A percentile compares a stretch with the other conserved stretches of the same genome.
phyloP scores from a whole-genome alignment of 1,284 basidiomycete genomes.

The Peniophora sp. region DNA sequence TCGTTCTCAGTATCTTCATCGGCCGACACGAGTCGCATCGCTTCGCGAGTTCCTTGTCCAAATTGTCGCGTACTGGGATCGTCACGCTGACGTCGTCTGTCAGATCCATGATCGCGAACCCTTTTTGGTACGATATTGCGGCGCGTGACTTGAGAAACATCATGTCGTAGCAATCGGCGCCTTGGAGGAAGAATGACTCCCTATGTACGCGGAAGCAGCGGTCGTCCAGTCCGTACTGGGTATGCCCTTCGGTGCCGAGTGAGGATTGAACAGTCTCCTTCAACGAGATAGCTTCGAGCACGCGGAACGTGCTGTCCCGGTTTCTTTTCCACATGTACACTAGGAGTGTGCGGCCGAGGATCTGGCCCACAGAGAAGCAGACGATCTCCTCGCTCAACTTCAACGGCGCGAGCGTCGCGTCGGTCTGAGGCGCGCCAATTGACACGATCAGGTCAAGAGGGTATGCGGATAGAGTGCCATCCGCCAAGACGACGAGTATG shows the following conservation, averaged over 20 bases:
- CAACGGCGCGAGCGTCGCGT: conserved; percentile 71
- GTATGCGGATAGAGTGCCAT: conserved; percentile 84
- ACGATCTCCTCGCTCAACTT: conserved; percentile 88
- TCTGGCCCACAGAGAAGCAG: conserved; percentile 83
- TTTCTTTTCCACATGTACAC: conserved; percentile 96
- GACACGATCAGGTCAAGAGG: conserved; percentile 95
- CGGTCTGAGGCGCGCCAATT: conserved; percentile 57
- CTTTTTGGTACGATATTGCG: conserved; percentile 85
- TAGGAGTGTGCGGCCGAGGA: conserved; percentile 80
- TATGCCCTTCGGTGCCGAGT: conserved; percentile 80
- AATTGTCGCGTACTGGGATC: conserved; percentile 76
- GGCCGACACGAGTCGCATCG: conserved; percentile 79
- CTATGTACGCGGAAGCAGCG: conserved; percentile 89
- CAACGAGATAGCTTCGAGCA: conserved; percentile 90
- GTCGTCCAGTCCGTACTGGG: conserved; percentile 59
- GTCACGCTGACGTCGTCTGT: conserved; percentile 83
- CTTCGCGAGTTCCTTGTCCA: conserved; percentile 65
- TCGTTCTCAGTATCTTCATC: conserved; percentile 87
- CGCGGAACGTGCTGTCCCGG: conserved; percentile 86
- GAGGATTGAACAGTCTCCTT: no score
- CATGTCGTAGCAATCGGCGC: conserved; percentile 82
- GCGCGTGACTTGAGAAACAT: conserved; percentile 90
- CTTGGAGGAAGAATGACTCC: conserved; percentile 90
- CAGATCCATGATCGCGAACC: conserved; percentile 98
- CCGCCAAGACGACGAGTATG: conserved; percentile 90